phyloP scores from a whole-genome alignment of 768 basidiomycete genomes.

The Neoboletus subvelutipes region DNA sequence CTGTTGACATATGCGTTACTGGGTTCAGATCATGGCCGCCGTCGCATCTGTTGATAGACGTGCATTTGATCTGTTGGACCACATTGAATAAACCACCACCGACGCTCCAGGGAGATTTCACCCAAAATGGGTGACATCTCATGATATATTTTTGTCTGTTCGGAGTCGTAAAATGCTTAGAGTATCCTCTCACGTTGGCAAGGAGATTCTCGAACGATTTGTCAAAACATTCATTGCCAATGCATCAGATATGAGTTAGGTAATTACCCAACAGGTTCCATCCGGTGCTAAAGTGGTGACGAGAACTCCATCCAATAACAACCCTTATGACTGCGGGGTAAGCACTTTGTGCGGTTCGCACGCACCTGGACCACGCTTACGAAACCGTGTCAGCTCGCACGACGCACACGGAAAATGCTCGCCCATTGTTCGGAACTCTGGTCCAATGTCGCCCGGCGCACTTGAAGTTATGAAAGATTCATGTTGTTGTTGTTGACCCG shows the following conservation, averaged over 20 bases:
- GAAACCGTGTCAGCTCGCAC: not conserved
- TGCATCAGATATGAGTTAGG: not conserved
- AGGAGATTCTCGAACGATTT: not conserved
- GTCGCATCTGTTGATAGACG: conserved; percentile 19
- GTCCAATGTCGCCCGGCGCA: not conserved
- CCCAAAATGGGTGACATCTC: not conserved
- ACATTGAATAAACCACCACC: not conserved
- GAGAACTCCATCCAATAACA: conserved; percentile 6
- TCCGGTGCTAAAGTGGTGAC: not conserved
- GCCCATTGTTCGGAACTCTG: conserved; percentile 3
- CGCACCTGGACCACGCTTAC: not conserved
- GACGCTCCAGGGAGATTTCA: not conserved
- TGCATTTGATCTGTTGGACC: conserved; percentile 11
- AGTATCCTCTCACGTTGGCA: not conserved
- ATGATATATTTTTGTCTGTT: not conserved
- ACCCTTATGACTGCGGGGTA: conserved; percentile 24
- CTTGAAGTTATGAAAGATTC: not conserved
- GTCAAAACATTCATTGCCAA: conserved; percentile 5
- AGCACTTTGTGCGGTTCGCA: conserved; percentile 23
- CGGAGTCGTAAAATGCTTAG: not conserved
- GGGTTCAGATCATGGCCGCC: not conserved
- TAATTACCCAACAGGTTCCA: conserved; percentile 3
- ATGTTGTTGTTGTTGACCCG: not conserved
- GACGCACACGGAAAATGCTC: not conserved
- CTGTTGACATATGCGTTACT: not conserved